Evolutionary conservation across 108 stramenopile species (phyloP), one percentile per base, ranked within the genome.

Genomic region (Skeletonema menzelii): DNA sequence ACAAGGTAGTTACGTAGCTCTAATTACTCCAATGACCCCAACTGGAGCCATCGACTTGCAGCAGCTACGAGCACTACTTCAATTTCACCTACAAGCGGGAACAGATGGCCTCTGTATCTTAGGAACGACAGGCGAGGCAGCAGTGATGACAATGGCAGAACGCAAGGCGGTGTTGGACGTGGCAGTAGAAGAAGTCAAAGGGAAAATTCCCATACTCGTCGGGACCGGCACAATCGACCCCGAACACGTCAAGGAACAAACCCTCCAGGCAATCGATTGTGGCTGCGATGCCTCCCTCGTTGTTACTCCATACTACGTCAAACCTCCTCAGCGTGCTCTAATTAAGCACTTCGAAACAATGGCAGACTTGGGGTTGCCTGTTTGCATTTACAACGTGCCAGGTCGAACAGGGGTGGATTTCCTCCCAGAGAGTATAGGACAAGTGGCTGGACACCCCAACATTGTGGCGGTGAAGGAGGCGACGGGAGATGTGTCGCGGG

Each of bases 241-340:
- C 5, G 59, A 47, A 17, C 68, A 62, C 24, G 78, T 82, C 20
- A 82, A 84, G 56, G 86, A 82, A 30, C 64, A 80, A 65, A 84
- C 85, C 57, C 56, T 72, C 34, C 87, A 90, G 75, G 92, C 92
- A 31, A 76, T 76, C 30, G 83, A 85, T 15, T 65, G 75, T 57
- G 91, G 91, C 19, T 88, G 83, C 22, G 92, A 94, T 69, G 90
- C 89, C 56, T 78, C 76, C 49, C 86, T 94, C 31, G 84, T 94
- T 66, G 91, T 91, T 17, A 94, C 91, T 53, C 93, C 93, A 8
- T 90, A 90, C 70, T 94, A 94, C 76, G 87, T 89, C 53, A 94
- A 94, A 76, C 93, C 93, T 8, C 77, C 87, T 30, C 93, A 91
- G 73, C 66, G 63, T 63, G 91, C 85, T 14, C 79, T 92, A 32